Evolutionary conservation across 805 yeast species (phyloP), one percentile per base, ranked within the genome.

Genomic region (Metschnikowia colocasiae): DNA sequence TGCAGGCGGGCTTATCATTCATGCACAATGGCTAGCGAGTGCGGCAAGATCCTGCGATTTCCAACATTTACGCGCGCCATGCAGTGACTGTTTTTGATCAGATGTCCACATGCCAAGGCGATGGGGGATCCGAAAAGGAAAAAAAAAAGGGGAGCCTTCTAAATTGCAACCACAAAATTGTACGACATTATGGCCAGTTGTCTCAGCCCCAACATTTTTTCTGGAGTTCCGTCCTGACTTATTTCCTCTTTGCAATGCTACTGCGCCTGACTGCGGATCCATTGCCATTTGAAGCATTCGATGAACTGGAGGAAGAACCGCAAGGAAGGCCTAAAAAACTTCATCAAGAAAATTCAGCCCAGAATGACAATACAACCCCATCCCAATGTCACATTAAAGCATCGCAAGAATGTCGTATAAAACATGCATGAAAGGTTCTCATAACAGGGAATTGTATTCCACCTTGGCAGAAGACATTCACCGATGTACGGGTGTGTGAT

Each of bases 1-100:
- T 39, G 42, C 42, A 39, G 42, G 42, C 26, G n/a, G 34, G 42
- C 42, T 39, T 19, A 39, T 39, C 19, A 19, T 39, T 39, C 25
- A 39, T 39, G 42, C 42, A 29, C 18, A 10, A n/a, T 19, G 34
- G 16, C 30, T 39, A 39, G 42, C 42, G 42, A 39, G 42, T n/a
- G 33, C 42, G 34, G 42, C 42, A 39, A 39, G 42, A 39, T 39
- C 34, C 42, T 39, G 42, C 42, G 8, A 8, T 15, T 16, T 20
- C 27, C 30, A 39, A 29, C 26, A 39, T 39, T 27, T 39, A 39
- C 34, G 42, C 42, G 42, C 34, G 34, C 10, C 34, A 29, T 39
- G 33, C 42, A 29, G 32, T 19, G 8, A 8, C 6, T n/a, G 41
- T 26, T 26, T 26, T 27, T 26, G 23, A 16, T 33, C 36, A 20